Evolutionary conservation across 306 rosid genomes (phyloP), one percentile per base, ranked within the genome.

Genomic region (Cucurbita pepo): DNA sequence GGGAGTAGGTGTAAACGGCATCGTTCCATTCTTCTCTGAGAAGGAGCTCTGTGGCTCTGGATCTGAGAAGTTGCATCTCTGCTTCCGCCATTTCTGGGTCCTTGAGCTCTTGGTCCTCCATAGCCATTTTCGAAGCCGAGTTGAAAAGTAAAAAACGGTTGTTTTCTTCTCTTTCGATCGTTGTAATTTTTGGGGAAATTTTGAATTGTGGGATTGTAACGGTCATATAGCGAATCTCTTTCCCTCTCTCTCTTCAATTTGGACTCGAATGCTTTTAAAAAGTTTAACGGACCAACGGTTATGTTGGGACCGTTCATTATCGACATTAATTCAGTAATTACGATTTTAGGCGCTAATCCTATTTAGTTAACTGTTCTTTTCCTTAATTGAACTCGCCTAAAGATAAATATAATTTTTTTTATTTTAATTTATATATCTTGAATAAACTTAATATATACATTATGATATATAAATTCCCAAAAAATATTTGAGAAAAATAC

Each of bases 11-110:
- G 0, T 72, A 45, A 19, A 90, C 74, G 3, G 94, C 78, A 0
- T 87, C 90, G 1, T 69, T 78, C 96, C 96, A 93, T 83, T 93
- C 96, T 82, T 90, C 97, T 88, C 96, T 85, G 16, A 93, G 80
- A 69, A 90, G 78, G 45, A 87, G 88, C 75, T 93, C 96, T 5
- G 91, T 77, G 79, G 98, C 98, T 83, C 81, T 93, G 76, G 97
- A 88, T 86, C 97, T 69, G 25, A 93, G 88, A 15, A 76, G 79
- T 56, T 90, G 97, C 83, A 88, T 37, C 19, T 16, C 55, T 25
- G 77, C 89, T 65, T 82, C 87, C 64, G 82, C 82, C 87, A 84
- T 88, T 80, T 75, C 76, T 63, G 21, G 67, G 22, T 30, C 57
- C 19, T 69, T 48, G 6, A 13, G 54, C 0, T 50, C 7, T 50